These are phyloP conservation scores for Talaromyces borbonicus DNA, from an alignment of 495 filamentous ascomycete genomes.

Conservation along the genomic window DNA sequence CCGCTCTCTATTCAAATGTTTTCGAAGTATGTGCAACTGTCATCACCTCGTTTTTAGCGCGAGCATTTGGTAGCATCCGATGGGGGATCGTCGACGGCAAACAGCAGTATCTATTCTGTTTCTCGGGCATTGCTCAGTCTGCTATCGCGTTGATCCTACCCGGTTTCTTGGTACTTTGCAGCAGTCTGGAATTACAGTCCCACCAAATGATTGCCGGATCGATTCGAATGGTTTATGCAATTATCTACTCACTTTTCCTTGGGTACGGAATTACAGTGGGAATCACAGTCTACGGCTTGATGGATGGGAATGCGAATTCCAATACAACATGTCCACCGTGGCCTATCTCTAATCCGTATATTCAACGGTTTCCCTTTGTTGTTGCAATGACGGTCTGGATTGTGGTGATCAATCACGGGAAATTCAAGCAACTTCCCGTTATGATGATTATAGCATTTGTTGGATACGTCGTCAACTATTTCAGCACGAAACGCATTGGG, in stretches of 20 bases:
- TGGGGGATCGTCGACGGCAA: conserved; percentile 16
- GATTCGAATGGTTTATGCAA: conserved; percentile 83
- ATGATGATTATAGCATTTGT: conserved; percentile 68
- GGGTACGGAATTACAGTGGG: conserved; percentile 94
- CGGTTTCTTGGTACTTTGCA: conserved; percentile 71
- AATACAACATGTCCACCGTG: conserved; percentile 46
- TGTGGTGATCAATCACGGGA: conserved; percentile 75
- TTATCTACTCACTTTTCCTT: conserved; percentile 88
- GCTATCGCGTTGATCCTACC: conserved; percentile 86
- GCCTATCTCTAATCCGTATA: conserved; percentile 21
- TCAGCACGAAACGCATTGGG: conserved; percentile 54
- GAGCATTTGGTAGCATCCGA: conserved; percentile 70
- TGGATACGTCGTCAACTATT: conserved; percentile 75
- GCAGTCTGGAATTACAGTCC: conserved; percentile 75
- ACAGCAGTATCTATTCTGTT: conserved; percentile 64
- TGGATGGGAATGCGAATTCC: conserved; percentile 62
- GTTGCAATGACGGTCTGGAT: conserved; percentile 67
- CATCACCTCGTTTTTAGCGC: conserved; percentile 70
- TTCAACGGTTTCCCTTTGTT: conserved; percentile 49
- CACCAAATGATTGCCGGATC: conserved; percentile 76
- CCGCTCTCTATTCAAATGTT: conserved; percentile 69
- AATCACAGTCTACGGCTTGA: conserved; percentile 75
- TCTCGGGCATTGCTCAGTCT: conserved; percentile 76
- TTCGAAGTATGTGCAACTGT: conserved; percentile 81
- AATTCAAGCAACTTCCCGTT: conserved; percentile 71